phyloP scores from a whole-genome alignment of 805 yeast species.

The Candida schatavii region DNA sequence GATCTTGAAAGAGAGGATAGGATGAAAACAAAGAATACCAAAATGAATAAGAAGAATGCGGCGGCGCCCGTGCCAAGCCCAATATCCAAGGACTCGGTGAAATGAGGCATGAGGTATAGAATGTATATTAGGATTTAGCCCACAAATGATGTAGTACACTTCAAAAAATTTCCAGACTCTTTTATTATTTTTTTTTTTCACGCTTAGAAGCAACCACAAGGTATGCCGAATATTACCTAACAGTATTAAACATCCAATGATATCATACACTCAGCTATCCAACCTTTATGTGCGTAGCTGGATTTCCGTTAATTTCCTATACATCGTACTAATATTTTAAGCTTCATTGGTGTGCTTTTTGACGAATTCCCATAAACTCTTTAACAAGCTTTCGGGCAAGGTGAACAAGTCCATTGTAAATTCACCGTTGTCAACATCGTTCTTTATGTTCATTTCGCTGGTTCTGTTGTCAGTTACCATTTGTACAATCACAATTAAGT shows the following conservation, averaged over 20 bases:
- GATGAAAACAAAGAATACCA: conserved; percentile 27
- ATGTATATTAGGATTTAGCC: not conserved
- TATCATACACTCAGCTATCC: not conserved
- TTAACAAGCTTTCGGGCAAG: conserved; percentile 84
- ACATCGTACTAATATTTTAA: conserved; percentile 4
- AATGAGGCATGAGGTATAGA: conserved; percentile 9
- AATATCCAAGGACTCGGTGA: conserved; percentile 7
- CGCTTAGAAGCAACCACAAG: too few species aligned
- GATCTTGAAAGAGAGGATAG: conserved; percentile 60
- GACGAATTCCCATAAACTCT: conserved; percentile 93
- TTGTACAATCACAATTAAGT: conserved; percentile 89
- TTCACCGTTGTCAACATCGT: conserved; percentile 95
- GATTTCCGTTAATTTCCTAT: not conserved
- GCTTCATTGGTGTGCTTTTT: conserved; percentile 56
- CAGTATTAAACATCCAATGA: too few species aligned
- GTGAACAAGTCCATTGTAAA: conserved; percentile 95
- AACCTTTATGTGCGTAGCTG: not conserved
- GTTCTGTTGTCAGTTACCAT: conserved; percentile 97
- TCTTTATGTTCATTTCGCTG: conserved; percentile 91
- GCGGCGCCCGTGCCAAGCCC: conserved; percentile 39
- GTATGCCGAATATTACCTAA: too few species aligned
- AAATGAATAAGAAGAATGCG: conserved; percentile 33
- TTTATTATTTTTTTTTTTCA: too few species aligned
- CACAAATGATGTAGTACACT: too few species aligned
- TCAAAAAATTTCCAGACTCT: too few species aligned